Evolutionary conservation across 805 yeast genomes (phyloP).

Genomic region (Sugiyamaella americana): DNA sequence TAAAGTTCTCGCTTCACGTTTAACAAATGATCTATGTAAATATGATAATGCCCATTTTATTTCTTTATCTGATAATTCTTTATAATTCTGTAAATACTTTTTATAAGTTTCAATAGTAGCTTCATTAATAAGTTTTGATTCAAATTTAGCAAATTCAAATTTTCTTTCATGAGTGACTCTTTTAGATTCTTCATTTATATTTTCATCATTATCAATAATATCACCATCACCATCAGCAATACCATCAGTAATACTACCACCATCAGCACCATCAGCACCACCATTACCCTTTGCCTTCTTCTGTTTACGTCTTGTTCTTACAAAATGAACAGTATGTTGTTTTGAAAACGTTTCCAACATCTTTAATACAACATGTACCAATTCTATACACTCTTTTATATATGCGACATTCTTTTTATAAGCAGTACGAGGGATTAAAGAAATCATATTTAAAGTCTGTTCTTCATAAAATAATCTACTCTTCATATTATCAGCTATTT

Average conservation of each 20-base stretch:
- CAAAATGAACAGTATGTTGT: slow-evolving; percentile 45
- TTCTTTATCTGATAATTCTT: slow-evolving; percentile 54
- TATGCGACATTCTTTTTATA: slow-evolving; percentile 57
- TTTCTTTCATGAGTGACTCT: slow-evolving; percentile 40
- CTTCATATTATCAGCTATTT: slow-evolving; percentile 52
- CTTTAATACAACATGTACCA: slow-evolving; percentile 59
- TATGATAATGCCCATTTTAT: slow-evolving; percentile 61
- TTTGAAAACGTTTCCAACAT: slow-evolving; percentile 61
- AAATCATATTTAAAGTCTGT: slow-evolving; percentile 48
- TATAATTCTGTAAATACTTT: slow-evolving; percentile 51
- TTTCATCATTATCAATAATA: slow-evolving; percentile 13
- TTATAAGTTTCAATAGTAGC: slow-evolving; percentile 61
- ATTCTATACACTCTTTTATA: slow-evolving; percentile 54
- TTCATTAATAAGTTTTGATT: slow-evolving; percentile 47
- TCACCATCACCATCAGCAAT: slow-evolving; percentile 7
- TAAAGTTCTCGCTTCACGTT: slow-evolving; percentile 51
- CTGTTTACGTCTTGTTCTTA: slow-evolving; percentile 41
- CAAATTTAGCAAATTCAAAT: slow-evolving; percentile 41
- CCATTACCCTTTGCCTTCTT: slow-evolving; percentile 20
- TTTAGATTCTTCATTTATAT: slow-evolving; percentile 23
- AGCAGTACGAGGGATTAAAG: slow-evolving; percentile 57
- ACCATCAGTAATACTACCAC: too few species aligned
- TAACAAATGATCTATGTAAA: slow-evolving; percentile 64
- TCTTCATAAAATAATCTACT: slow-evolving; percentile 67
- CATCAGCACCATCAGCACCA: too few species aligned